Evolutionary conservation across 768 basidiomycete species (phyloP).

Genomic region (Calvatia gigantea): DNA sequence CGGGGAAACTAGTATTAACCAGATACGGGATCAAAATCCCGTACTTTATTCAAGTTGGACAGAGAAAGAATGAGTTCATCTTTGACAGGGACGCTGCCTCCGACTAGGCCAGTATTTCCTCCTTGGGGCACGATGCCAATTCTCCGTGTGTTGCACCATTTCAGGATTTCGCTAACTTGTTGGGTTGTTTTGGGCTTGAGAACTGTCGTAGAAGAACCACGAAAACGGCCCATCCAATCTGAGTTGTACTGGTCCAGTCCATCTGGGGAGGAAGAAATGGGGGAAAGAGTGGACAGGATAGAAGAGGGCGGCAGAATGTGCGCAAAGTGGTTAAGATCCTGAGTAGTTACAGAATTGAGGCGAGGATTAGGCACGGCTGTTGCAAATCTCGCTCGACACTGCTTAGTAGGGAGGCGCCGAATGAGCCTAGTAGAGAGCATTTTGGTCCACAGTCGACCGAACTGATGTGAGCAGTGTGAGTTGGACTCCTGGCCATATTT

Average conservation of each 20-base stretch:
- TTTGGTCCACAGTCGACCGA: background rate
- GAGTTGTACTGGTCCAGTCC: conserved; percentile 80
- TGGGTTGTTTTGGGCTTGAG: conserved; percentile 84
- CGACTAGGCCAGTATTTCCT: conserved; percentile 97
- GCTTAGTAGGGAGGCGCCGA: conserved; percentile 14
- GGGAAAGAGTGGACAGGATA: conserved; percentile 60
- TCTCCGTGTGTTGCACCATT: conserved; percentile 75
- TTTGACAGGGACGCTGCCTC: conserved; percentile 84
- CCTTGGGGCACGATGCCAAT: conserved; percentile 97
- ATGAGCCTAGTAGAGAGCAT: conserved; percentile 18
- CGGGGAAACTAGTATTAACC: conserved; percentile 39
- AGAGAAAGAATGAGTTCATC: conserved; percentile 88
- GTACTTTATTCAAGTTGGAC: conserved; percentile 75
- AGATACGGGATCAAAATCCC: conserved; percentile 81
- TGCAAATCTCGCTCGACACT: conserved; percentile 20
- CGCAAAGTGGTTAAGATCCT: conserved; percentile 68
- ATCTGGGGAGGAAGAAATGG: conserved; percentile 26
- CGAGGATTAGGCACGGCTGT: conserved; percentile 22
- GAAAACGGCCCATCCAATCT: conserved; percentile 97
- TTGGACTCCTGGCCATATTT: background rate
- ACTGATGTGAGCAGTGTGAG: background rate
- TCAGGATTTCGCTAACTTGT: conserved; percentile 86
- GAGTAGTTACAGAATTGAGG: conserved; percentile 47
- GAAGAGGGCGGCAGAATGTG: conserved; percentile 58
- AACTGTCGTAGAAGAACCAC: conserved; percentile 79